These are phyloP conservation scores for Thielaviopsis ethacetica DNA, from an alignment of 2,329 filamentous ascomycete species.

Conservation along the genomic window DNA sequence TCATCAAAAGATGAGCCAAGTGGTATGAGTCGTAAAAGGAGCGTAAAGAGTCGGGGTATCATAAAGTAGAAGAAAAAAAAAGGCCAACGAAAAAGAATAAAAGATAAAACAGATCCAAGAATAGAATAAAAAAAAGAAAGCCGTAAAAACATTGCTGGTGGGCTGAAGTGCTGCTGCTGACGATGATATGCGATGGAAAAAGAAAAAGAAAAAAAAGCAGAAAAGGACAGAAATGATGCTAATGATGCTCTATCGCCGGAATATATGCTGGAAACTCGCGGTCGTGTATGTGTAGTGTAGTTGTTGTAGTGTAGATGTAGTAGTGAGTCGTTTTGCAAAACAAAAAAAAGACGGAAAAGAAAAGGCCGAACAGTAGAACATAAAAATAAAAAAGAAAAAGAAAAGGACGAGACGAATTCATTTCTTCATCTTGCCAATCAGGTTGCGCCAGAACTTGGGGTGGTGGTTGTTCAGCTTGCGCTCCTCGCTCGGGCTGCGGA, in stretches of 20 bases:
- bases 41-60: slow-evolving; percentile 31
- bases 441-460: slow-evolving; percentile 31
- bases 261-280: slow-evolving; percentile 19
- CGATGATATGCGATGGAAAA: neutral
- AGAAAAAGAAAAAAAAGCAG: neutral
- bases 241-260: slow-evolving; percentile 30
- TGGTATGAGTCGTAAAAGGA: slow-evolving; percentile 20
- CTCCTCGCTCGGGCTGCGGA: slow-evolving; percentile 27
- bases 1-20: slow-evolving; percentile 11
- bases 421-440: slow-evolving; percentile 28
- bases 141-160: neutral
- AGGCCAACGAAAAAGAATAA: neutral
- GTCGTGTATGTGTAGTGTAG: slow-evolving; percentile 22
- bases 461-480: slow-evolving; percentile 19
- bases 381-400: neutral
- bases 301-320: neutral
- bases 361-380: neutral
- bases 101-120: slow-evolving; percentile 1
- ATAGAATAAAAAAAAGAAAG: neutral
- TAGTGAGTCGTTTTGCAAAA: neutral
- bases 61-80: neutral
- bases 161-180: neutral
- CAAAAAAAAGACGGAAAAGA: neutral
- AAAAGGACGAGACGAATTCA: neutral
- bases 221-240: slow-evolving; percentile 22